These are phyloP conservation scores for Sporopachydermia quercuum DNA, from an alignment of 805 yeast species.

Conservation along the genomic window DNA sequence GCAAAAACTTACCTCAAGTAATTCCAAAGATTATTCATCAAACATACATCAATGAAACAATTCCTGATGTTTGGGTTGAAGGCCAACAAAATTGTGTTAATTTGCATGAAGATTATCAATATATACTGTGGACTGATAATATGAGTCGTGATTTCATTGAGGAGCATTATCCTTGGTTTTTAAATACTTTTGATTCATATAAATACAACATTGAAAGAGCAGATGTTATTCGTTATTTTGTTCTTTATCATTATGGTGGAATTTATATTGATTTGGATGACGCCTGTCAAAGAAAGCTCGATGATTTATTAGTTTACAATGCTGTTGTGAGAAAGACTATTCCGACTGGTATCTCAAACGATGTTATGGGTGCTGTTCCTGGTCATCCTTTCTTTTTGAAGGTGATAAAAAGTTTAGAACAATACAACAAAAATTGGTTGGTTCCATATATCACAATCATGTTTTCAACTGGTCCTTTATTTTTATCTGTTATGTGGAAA, in stretches of 20 bases:
- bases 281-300: constrained; percentile 67
- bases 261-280: constrained; percentile 83
- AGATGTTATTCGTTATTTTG: constrained; percentile 81
- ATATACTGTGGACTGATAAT: constrained; percentile 76
- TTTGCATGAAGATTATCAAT: constrained; percentile 77
- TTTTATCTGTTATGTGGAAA: constrained; percentile 76
- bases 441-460: constrained; percentile 84
- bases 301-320: constrained; percentile 67
- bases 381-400: constrained; percentile 72
- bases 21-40: constrained; percentile 91
- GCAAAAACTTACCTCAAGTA: constrained; percentile 30
- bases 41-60: constrained; percentile 65
- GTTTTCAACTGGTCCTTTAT: constrained; percentile 88
- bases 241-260: constrained; percentile 74
- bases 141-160: constrained; percentile 65
- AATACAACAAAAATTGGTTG: constrained; percentile 59
- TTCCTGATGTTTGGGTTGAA: constrained; percentile 70
- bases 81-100: constrained; percentile 69
- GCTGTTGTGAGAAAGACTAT: constrained; percentile 78
- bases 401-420: constrained; percentile 47
- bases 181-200: constrained; percentile 62
- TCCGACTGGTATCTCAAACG: constrained; percentile 88
- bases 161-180: constrained; percentile 76
- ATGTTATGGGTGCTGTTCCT: constrained; percentile 83
- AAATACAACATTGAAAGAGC: constrained; percentile 78